phyloP scores from a whole-genome alignment of 139 green algal genomes.

The Chlorella sp. region DNA sequence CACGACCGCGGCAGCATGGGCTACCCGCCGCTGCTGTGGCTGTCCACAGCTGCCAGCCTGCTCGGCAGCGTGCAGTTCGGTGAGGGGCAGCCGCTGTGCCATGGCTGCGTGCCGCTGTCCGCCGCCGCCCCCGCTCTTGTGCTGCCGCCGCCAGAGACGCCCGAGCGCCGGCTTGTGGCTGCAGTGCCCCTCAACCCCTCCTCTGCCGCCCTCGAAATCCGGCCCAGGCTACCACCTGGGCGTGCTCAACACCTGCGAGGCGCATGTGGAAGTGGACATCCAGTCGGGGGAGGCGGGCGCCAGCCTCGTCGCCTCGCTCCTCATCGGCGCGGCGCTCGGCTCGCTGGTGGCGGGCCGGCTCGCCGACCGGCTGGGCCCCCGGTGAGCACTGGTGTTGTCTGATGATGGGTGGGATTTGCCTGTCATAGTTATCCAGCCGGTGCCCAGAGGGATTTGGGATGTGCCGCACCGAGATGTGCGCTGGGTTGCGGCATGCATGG shows the following conservation, averaged over 20 bases:
- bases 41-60: constrained; percentile 29
- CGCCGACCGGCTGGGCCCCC: constrained; percentile 57
- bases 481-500: neutral
- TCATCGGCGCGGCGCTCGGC: constrained; percentile 54
- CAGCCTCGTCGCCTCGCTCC: constrained; percentile 46
- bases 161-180: neutral
- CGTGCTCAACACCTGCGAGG: constrained; percentile 66
- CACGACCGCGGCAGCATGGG: neutral
- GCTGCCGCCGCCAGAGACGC: neutral
- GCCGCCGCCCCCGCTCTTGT: neutral
- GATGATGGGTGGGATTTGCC: neutral
- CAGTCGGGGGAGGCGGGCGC: neutral
- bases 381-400: neutral
- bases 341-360: constrained; percentile 48
- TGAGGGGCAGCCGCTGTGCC: neutral
- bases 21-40: constrained; percentile 45
- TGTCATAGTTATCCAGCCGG: too few species aligned
- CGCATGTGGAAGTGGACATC: constrained; percentile 44
- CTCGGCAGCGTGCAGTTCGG: constrained; percentile 54
- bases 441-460: neutral
- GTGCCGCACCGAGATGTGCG: too few species aligned
- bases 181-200: neutral
- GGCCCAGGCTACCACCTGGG: constrained; percentile 65
- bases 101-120: neutral
- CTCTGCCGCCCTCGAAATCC: neutral